Evolutionary conservation across 306 rosid species (phyloP), one percentile per base, ranked within the genome.

Genomic region (Aeschynomene evenia): DNA sequence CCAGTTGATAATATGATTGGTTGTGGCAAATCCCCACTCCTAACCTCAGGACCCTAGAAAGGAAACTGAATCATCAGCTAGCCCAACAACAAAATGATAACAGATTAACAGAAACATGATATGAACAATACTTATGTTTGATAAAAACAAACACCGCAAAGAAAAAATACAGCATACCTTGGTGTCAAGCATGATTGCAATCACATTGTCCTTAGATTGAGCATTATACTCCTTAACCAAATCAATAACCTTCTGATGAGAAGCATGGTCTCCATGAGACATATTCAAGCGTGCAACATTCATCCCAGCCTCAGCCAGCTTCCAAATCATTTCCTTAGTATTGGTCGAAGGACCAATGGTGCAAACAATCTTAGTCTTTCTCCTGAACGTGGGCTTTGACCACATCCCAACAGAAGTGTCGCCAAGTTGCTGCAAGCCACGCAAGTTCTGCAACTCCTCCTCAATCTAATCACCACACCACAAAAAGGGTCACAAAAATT

Each of bases 251-350:
- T 91, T 94, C 85, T 90, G 85, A 81, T 94, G 98, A 72, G 98
- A 94, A 34, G 97, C 88, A 29, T 94, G 98, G 75, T 94, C 99
- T 24, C 99, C 99, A 23, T 91, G 99, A 12, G 99, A 94, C 99
- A 94, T 94, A 71, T 94, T 94, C 80, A 94, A 13, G 19, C 99
- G 88, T 1, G 99, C 99, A 74, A 94, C 99, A 60, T 94, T 94
- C 97, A 94, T 94, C 33, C 99, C 99, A 50, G 95, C 86, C 77
- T 94, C 99, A 20, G 99, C 99, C 58, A 94, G 61, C 87, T 94
- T 94, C 99, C 99, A 94, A 52, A 94, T 88, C 99, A 94, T 91
- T 73, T 94, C 99, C 28, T 77, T 74, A 0, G 99, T 90, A 77
- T 94, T 81, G 22, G 97, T 88, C 19, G 99, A 94, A 72, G 99